These are phyloP conservation scores for Pseudonitzschia multiseries DNA, from an alignment of 108 stramenopile species.

Conservation along the genomic window DNA sequence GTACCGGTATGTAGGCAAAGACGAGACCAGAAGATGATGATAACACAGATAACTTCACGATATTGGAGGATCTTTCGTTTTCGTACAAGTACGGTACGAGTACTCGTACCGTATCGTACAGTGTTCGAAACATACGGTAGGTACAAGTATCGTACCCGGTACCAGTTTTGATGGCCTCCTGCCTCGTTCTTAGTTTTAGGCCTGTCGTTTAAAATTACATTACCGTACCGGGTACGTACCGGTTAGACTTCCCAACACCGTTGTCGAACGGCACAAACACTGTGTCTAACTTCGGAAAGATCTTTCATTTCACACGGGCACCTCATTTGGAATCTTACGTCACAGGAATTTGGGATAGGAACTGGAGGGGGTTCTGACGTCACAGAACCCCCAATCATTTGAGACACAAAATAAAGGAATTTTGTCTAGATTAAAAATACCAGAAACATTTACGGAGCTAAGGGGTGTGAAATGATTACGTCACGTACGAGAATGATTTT, in stretches of 20 bases:
- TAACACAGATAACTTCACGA: no score
- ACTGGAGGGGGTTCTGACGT: background rate
- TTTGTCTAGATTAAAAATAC: background rate
- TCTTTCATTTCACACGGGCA: background rate
- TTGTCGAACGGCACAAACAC: background rate
- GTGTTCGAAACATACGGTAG: no score
- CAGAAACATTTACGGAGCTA: background rate
- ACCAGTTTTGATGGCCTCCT: no score
- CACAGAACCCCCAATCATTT: background rate
- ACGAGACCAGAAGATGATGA: no score
- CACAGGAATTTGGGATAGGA: conserved; percentile 5
- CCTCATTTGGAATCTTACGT: background rate
- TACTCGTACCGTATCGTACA: no score
- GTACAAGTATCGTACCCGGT: no score
- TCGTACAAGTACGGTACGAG: no score
- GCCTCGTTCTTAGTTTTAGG: no score
- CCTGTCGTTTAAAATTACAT: no score
- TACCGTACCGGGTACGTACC: no score
- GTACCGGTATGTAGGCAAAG: no score
- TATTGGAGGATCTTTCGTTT: background rate
- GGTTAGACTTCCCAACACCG: background rate
- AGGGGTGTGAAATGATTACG: conserved; percentile 3
- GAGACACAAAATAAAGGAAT: background rate
- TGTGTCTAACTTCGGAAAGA: background rate
- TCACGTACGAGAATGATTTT: conserved; percentile 2